Evolutionary conservation across 805 yeast genomes (phyloP).

Genomic region (Kuraishia hungarica): DNA sequence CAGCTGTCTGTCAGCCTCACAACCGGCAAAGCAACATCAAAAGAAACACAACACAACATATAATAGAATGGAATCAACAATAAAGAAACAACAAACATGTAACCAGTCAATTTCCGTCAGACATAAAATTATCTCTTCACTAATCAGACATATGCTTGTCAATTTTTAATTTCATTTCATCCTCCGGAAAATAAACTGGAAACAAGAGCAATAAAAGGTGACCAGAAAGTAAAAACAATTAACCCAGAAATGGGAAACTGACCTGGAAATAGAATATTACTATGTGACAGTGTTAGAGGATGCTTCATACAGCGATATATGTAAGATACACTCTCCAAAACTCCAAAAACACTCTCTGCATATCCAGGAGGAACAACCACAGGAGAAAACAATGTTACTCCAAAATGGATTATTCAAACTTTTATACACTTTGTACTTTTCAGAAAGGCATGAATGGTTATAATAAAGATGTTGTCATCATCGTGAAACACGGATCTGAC

Average conservation of each 20-base stretch:
- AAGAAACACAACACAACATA: constrained; percentile 3
- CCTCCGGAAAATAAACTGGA: constrained; percentile 31
- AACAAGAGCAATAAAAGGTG: background rate
- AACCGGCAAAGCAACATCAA: background rate
- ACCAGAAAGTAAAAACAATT: background rate
- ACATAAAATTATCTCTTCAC: constrained; percentile 58
- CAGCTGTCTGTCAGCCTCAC: background rate
- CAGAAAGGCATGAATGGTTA: constrained; percentile 97
- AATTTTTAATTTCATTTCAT: constrained; percentile 59
- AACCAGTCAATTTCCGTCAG: constrained; percentile 27
- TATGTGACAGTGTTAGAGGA: background rate
- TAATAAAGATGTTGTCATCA: constrained; percentile 73
- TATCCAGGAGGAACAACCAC: background rate
- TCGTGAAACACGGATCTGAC: constrained; percentile 95
- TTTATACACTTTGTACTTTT: constrained; percentile 5
- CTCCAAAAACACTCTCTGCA: background rate
- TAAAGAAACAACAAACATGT: constrained; percentile 11
- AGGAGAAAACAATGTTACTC: background rate
- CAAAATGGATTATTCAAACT: background rate
- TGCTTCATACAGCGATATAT: background rate
- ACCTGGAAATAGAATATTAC: too few relatives aligned
- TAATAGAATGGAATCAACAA: too few relatives aligned
- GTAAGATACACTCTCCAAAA: background rate
- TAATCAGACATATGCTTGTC: constrained; percentile 99
- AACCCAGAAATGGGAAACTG: too few relatives aligned